phyloP scores from a whole-genome alignment of 2,329 filamentous ascomycete species.

The Fusarium xyrophilum region DNA sequence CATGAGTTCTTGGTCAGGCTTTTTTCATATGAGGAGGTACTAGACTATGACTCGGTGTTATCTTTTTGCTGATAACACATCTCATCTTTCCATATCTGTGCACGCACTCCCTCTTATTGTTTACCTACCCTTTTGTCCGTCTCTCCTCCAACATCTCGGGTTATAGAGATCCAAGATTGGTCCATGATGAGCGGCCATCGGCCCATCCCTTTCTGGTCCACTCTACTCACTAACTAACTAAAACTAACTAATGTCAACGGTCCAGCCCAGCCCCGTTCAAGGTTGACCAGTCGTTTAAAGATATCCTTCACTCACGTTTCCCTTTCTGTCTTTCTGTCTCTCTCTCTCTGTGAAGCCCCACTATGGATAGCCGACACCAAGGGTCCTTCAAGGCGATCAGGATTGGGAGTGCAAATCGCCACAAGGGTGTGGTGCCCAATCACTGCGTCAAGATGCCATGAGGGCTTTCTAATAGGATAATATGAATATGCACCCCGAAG shows the following conservation, averaged over 20 bases:
- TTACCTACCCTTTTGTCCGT: constrained; percentile 16
- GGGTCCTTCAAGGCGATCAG: constrained; percentile 26
- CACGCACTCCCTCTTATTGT: constrained; percentile 21
- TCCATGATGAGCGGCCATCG: constrained; percentile 29
- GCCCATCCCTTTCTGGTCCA: constrained; percentile 40
- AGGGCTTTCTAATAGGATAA: constrained; percentile 44
- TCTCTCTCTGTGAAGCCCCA: constrained; percentile 21
- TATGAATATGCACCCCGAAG: constrained; percentile 46
- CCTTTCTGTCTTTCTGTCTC: background rate
- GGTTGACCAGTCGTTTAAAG: constrained; percentile 10
- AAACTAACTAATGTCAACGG: constrained; percentile 22
- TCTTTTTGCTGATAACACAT: background rate
- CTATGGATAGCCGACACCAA: constrained; percentile 11
- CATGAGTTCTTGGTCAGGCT: constrained; percentile 37
- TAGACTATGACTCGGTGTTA: constrained; percentile 9
- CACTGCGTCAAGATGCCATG: constrained; percentile 35
- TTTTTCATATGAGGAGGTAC: constrained; percentile 14
- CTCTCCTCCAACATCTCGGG: background rate
- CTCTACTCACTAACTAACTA: background rate
- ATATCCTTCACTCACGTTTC: background rate
- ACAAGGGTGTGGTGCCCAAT: constrained; percentile 49
- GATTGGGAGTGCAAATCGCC: constrained; percentile 38
- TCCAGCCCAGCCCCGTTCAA: constrained; percentile 13
- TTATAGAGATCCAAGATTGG: constrained; percentile 27
- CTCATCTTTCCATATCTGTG: constrained; percentile 11